A percentile compares a stretch with the other conserved stretches of the same genome.
Evolutionary conservation across 31 red algal genomes (phyloP).

Genomic region (Asparagopsis taxiformis): DNA sequence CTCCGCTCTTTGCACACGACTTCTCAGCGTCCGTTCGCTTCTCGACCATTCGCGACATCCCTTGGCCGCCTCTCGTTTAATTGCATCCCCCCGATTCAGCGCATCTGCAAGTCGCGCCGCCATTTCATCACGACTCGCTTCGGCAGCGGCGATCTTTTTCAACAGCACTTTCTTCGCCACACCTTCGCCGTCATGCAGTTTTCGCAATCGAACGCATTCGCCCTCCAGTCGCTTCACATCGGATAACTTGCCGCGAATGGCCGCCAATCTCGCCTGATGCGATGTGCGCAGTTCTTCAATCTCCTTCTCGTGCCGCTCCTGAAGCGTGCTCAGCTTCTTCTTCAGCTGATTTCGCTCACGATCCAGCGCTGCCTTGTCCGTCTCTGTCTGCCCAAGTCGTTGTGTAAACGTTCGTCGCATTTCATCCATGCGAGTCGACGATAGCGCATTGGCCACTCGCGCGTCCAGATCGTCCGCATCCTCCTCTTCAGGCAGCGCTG

Average conservation of each 20-base stretch:
- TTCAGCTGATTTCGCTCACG: conserved; percentile 7
- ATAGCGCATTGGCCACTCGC: conserved; percentile 26
- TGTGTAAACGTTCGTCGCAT: conserved; percentile 40
- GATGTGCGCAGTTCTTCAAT: conserved; percentile 17
- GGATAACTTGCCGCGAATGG: conserved; percentile 12
- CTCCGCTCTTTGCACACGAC: conserved; percentile 21
- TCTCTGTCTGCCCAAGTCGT: conserved; percentile 29
- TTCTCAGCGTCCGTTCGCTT: conserved; percentile 20
- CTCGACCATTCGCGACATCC: conserved; percentile 19
- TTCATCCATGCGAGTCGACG: conserved; percentile 21
- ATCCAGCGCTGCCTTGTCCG: conserved; percentile 32
- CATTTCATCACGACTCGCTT: conserved; percentile 31
- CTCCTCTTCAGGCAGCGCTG: not conserved
- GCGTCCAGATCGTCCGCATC: conserved; percentile 14
- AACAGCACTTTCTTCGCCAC: conserved; percentile 30
- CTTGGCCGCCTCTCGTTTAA: conserved; percentile 13
- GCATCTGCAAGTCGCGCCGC: conserved; percentile 17
- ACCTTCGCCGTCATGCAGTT: conserved; percentile 49
- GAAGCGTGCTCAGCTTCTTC: conserved; percentile 4
- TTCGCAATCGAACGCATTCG: conserved; percentile 26
- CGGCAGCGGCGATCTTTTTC: conserved; percentile 21
- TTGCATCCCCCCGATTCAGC: conserved; percentile 8
- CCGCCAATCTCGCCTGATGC: conserved; percentile 22
- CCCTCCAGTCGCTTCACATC: conserved; percentile 48
- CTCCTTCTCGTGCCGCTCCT: conserved; percentile 37